Base-by-base conservation (phyloP, 768 basidiomycete genomes). In the Rhodosporidiobolus odoratus region DNA sequence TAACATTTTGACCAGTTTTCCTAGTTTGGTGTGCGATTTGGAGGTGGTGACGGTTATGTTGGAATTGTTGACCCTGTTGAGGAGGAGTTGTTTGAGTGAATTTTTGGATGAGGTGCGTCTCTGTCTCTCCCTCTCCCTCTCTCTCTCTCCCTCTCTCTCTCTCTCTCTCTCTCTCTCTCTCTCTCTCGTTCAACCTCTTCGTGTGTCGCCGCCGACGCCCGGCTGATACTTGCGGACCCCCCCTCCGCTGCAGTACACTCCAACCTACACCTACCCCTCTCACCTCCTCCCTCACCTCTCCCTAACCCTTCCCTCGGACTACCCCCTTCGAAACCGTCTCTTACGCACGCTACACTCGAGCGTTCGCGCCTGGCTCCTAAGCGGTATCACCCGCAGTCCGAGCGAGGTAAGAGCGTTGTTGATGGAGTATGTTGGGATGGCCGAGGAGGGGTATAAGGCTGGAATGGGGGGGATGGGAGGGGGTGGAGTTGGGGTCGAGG, bases 21-120 rank as follows among this genome's bases (percentile, higher is more conserved):
- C 96, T 3, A 92, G 93, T 21, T 82, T 99, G 59, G 89, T 96
- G 86, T 98, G 95, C 80, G 89, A 94, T 76, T 85, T 88, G 6
- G 84, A 87, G 16, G 84, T 98, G 19, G 89, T 98, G 10, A 92
- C 89, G 74, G 86, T 90, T 47, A 89, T 97, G 58, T 83, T 98
- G 47, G 95, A 99, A 77, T 88, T 91, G 54, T 83, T 99, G 68
- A 97, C 96, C 0, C 83, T 97, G 15, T 81, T 98, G 72, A 86
- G 92, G 68, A 85, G 87, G 58, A 87, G 92, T 1, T 92, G 91
- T 76, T 91, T 97, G 79, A 89, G 92, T 70, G 92, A 96, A 81
- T 92, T 87, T 75, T 81, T 85, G 6, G 92, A 97, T 80, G 95
- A 98, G 86, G 93, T 91, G 72, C 62, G 82, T 73, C 10, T 67